Conservation (phyloP, 2,329 filamentous ascomycete species). For the Phialophora expanda region DNA sequence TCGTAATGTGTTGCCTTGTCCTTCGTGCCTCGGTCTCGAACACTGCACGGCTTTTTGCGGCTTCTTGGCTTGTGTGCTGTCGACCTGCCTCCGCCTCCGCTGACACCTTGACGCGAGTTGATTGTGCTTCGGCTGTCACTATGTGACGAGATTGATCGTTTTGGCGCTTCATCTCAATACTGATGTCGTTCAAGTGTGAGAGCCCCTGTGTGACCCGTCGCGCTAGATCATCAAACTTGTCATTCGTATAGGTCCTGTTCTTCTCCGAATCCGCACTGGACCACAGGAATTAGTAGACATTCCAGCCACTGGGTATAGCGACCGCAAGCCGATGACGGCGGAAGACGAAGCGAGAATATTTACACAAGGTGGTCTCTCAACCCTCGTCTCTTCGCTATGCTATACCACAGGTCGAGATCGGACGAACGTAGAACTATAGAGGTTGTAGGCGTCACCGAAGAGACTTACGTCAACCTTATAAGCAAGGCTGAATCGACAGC, state of each 20-base stretch:
- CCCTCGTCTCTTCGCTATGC: neutral
- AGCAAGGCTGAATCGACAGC: neutral
- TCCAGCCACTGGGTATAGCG: neutral
- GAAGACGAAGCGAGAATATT: neutral
- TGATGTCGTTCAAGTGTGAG: neutral
- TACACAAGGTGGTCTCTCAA: neutral
- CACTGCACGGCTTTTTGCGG: neutral
- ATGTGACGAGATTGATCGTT: neutral
- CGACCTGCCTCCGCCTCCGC: neutral
- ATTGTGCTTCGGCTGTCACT: neutral
- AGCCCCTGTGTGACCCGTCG: neutral
- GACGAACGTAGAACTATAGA: neutral
- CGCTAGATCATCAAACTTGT: neutral
- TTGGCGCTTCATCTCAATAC: neutral
- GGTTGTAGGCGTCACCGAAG: neutral
- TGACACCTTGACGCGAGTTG: neutral
- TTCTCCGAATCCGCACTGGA: neutral
- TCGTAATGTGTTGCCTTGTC: neutral
- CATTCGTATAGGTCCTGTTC: neutral
- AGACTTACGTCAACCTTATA: neutral
- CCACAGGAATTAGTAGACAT: neutral
- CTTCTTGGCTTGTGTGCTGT: conserved; percentile 2
- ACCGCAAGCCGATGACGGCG: neutral
- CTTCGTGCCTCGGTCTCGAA: neutral
- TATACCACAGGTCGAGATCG: neutral